A percentile compares a stretch with the other conserved stretches of the same genome.
Evolutionary conservation across 306 rosid species (phyloP).

Genomic region (Vigna reflexopilosa): DNA sequence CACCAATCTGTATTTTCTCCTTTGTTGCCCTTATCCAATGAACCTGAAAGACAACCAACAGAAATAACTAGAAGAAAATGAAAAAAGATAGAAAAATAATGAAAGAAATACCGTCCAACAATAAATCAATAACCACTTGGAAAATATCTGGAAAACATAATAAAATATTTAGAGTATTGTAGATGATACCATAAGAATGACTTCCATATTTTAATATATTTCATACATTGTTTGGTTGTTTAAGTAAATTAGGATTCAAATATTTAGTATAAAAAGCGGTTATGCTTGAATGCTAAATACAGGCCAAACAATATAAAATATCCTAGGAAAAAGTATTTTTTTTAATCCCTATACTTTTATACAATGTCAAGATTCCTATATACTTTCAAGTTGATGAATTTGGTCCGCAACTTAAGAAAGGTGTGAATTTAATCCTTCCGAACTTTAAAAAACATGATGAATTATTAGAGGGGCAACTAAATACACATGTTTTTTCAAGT

Average conservation of each 20-base stretch:
- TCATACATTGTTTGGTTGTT: neutral
- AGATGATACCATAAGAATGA: neutral
- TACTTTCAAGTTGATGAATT: too few species aligned
- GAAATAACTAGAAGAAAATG: slow-evolving; percentile 34
- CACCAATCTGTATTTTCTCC: slow-evolving; percentile 40
- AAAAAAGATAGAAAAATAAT: slow-evolving; percentile 18
- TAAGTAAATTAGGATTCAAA: neutral
- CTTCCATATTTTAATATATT: slow-evolving; percentile 9
- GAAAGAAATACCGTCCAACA: neutral
- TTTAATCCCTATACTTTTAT: too few species aligned
- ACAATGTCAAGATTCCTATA: too few species aligned
- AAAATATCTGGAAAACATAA: neutral
- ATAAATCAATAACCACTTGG: neutral
- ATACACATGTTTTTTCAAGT: too few species aligned
- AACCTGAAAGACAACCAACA: slow-evolving; percentile 59
- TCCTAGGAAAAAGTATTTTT: neutral
- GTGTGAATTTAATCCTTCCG: too few species aligned
- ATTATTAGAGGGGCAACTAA: too few species aligned
- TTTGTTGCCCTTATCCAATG: slow-evolving; percentile 29
- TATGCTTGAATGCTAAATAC: slow-evolving; percentile 1
- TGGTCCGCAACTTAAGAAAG: too few species aligned
- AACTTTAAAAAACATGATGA: neutral
- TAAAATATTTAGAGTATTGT: neutral
- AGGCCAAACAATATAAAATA: slow-evolving; percentile 9
- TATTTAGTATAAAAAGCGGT: neutral